These are phyloP conservation scores for Purshia tridentata DNA, from an alignment of 306 rosid genomes.

Conservation along the genomic window DNA sequence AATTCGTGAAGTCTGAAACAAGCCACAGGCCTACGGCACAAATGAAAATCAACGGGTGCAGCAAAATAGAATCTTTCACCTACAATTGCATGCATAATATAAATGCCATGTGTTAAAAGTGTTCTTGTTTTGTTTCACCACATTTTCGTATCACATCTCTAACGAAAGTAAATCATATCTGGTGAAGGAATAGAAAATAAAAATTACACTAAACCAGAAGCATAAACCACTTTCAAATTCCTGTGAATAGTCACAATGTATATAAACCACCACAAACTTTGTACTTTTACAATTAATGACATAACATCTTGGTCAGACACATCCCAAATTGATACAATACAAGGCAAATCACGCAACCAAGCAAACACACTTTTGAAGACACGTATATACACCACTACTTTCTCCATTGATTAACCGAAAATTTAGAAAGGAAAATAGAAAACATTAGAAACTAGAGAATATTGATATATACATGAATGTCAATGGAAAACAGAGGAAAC, in stretches of 20 bases:
- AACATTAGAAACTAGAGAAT: not conserved
- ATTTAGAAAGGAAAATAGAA: not conserved
- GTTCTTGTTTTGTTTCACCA: no score
- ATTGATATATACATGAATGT: slow-evolving; percentile 33
- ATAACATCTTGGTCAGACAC: not conserved
- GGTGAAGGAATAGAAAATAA: no score
- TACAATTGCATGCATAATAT: not conserved
- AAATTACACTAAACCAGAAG: not conserved
- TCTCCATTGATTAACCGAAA: not conserved
- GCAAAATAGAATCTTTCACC: not conserved
- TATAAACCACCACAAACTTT: slow-evolving; percentile 4
- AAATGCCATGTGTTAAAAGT: no score
- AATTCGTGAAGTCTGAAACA: not conserved
- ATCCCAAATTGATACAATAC: slow-evolving; percentile 16
- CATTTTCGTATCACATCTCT: no score
- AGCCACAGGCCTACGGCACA: not conserved
- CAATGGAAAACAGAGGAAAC: slow-evolving; percentile 17
- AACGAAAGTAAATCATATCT: no score
- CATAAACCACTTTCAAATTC: no score
- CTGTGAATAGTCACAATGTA: not conserved
- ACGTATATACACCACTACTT: slow-evolving; percentile 14
- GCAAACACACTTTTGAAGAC: not conserved
- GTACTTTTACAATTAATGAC: slow-evolving; percentile 1
- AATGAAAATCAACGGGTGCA: not conserved
- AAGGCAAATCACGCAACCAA: slow-evolving; percentile 1